These are phyloP conservation scores for Microthlaspi erraticum DNA, from an alignment of 345 rosid species.

Conservation along the genomic window DNA sequence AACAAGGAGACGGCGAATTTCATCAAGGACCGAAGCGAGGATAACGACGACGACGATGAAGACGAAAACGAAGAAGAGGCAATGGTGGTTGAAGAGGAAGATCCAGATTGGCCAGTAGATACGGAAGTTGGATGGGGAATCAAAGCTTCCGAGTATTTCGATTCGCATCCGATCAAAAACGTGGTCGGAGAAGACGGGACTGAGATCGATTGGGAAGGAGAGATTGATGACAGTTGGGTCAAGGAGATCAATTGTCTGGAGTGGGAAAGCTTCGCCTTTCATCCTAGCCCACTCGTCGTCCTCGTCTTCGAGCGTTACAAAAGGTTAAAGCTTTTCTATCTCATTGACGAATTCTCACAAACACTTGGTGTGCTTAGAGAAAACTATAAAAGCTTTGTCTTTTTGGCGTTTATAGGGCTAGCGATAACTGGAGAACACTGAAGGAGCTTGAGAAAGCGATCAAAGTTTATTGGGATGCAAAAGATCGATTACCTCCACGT, in stretches of 20 bases:
- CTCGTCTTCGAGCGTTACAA: constrained; percentile 83
- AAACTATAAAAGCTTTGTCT: not conserved
- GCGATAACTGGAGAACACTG: constrained; percentile 82
- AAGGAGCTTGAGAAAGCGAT: constrained; percentile 89
- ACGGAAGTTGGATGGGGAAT: constrained; percentile 97
- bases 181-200: constrained; percentile 80
- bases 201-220: constrained; percentile 93
- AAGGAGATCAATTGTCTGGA: constrained; percentile 86
- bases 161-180: constrained; percentile 77
- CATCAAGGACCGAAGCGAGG: constrained; percentile 54
- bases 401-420: constrained; percentile 56
- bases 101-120: constrained; percentile 87
- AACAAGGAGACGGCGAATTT: constrained; percentile 47
- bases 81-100: constrained; percentile 85
- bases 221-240: constrained; percentile 81
- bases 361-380: constrained; percentile 25
- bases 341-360: constrained; percentile 32
- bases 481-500: constrained; percentile 91
- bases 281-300: constrained; percentile 81
- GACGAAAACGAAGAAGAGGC: constrained; percentile 31
- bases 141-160: constrained; percentile 89
- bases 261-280: constrained; percentile 92
- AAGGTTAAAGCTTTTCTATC: constrained; percentile 42
- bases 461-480: constrained; percentile 76
- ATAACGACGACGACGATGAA: constrained; percentile 16